Evolutionary conservation across 345 rosid species (phyloP), one percentile per base, ranked within the genome.

Genomic region (Eucalyptus polyanthemos): DNA sequence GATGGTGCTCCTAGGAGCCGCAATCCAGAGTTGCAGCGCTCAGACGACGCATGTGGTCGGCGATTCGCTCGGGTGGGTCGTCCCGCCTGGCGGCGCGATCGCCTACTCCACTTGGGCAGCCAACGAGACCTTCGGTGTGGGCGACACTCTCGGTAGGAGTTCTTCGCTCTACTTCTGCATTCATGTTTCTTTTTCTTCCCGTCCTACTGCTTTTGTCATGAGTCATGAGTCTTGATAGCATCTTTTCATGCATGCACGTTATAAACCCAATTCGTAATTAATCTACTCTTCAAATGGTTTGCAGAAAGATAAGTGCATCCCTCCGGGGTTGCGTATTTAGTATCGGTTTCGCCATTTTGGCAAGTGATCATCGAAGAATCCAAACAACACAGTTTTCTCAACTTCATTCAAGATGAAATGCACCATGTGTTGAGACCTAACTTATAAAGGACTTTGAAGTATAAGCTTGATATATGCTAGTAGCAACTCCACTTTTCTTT

Each of bases 91-190:
- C 4, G 89, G 89, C 3, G 27, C 93, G 9, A n/a, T 49, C 4
- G 31, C 80, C 88, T 95, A 95, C 92, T 44, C 90, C 50, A 90
- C 94, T 8, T 95, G 97, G 96, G 91, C 96, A 0, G 90, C 91
- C 47, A 92, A 65, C 91, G 90, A 93, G 88, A 92, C 90, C 89
- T 94, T 95, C 88, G 6, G 14, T 14, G 94, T 91, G n/a, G 94
- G 95, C 4, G 96, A 95, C 87, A 89, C 67, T 90, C 94, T 95
- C n/a, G 94, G 96, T 95, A 88, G 45, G 88, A 89, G 19, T 49
- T 24, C 62, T 10, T 14, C 49, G 0, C 42, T 51, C 27, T 22
- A 15, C 37, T 50, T 58, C 50, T 62, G 40, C 24, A 51, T 16
- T 54, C 40, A 34, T 9, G 34, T 16, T 87, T n/a, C 4, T 27